Evolutionary conservation across 2,329 filamentous ascomycete species (phyloP).

Genomic region (Dendrostoma leiphaemia): DNA sequence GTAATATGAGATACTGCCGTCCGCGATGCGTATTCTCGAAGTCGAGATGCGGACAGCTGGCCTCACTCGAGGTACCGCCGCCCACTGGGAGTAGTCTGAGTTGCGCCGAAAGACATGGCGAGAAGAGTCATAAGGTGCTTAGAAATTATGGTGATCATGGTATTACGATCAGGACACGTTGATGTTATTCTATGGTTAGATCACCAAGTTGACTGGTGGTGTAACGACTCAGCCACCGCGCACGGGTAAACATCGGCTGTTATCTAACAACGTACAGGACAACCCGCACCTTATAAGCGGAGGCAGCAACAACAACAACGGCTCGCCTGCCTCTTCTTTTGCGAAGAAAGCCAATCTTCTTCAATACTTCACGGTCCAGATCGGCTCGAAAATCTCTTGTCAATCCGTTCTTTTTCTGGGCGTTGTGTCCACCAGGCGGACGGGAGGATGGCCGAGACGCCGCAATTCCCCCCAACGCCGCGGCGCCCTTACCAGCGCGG

Average conservation of each 20-base stretch:
- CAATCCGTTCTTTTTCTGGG: too few species aligned
- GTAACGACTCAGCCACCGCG: slow-evolving; percentile 8
- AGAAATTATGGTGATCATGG: not conserved
- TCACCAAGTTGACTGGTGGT: too few species aligned
- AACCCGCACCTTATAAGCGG: too few species aligned
- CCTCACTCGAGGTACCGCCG: not conserved
- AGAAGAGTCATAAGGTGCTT: not conserved
- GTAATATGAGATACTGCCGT: not conserved
- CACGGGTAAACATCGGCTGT: not conserved
- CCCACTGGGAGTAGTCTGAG: not conserved
- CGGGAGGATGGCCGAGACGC: slow-evolving; percentile 6
- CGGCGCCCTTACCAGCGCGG: not conserved
- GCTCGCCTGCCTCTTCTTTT: too few species aligned
- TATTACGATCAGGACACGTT: slow-evolving; percentile 27
- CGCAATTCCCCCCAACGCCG: slow-evolving; percentile 11
- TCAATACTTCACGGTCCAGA: not conserved
- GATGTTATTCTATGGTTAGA: not conserved
- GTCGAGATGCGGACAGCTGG: not conserved
- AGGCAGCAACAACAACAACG: too few species aligned
- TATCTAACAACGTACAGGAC: too few species aligned
- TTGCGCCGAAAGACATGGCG: not conserved
- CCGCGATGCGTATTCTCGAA: not conserved
- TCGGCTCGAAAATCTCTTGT: too few species aligned
- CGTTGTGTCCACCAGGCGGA: too few species aligned
- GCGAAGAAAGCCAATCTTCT: too few species aligned